phyloP scores from a whole-genome alignment of 2,329 filamentous ascomycete genomes.

The Fusarium hostae region DNA sequence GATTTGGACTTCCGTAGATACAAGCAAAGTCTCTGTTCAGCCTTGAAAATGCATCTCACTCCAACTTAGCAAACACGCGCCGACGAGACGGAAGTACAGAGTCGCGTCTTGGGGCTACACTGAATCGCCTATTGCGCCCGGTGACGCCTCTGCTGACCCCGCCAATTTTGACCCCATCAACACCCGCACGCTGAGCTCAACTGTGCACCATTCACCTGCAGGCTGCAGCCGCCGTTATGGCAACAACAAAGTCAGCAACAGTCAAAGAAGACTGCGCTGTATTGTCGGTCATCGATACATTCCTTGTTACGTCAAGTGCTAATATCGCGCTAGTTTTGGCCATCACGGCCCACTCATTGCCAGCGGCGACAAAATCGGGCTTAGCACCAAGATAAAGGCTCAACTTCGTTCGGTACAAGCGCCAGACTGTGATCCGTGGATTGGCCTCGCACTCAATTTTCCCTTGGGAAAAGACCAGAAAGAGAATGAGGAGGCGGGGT shows the following conservation, averaged over 20 bases:
- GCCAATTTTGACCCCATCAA: neutral
- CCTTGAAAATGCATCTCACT: neutral
- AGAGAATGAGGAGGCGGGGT: neutral
- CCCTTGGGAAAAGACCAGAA: neutral
- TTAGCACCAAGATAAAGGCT: neutral
- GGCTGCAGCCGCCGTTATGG: neutral
- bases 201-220: neutral
- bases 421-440: neutral
- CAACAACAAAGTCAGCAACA: neutral
- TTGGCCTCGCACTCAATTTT: neutral
- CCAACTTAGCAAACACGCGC: neutral
- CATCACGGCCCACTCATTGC: conserved; percentile 7
- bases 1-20: no score
- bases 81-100: neutral
- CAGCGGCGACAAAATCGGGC: neutral
- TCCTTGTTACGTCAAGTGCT: neutral
- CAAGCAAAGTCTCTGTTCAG: neutral
- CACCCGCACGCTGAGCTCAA: neutral
- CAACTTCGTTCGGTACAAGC: neutral
- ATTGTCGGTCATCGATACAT: neutral
- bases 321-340: neutral
- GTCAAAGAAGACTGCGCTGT: neutral
- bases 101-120: neutral
- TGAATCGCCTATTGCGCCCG: neutral
- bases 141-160: neutral